A percentile compares a stretch with the other conserved stretches of the same genome.
These are phyloP conservation scores for Suillus clintonianus DNA, from an alignment of 768 basidiomycete species.

Conservation along the genomic window DNA sequence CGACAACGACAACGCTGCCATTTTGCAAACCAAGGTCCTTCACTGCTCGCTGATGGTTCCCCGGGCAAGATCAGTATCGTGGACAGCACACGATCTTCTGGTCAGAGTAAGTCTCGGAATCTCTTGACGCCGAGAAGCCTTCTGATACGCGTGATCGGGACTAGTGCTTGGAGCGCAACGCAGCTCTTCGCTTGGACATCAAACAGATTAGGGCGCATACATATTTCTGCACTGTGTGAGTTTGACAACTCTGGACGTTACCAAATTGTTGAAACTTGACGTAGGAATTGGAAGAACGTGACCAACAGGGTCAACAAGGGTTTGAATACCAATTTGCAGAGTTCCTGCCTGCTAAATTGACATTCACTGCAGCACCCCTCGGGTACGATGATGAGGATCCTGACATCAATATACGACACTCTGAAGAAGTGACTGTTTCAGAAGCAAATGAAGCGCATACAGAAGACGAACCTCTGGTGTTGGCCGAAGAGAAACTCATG, in stretches of 20 bases:
- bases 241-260: neutral
- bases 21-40: slow-evolving; percentile 37
- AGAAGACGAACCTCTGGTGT: neutral
- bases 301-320: neutral
- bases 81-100: slow-evolving; percentile 45
- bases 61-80: slow-evolving; percentile 23
- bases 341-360: neutral
- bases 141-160: neutral
- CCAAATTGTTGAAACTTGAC: neutral
- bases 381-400: slow-evolving; percentile 12
- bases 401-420: slow-evolving; percentile 5
- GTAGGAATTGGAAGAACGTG: slow-evolving; percentile 46
- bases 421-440: slow-evolving; percentile 1
- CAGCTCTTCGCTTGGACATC: slow-evolving; percentile 45
- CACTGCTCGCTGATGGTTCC: slow-evolving; percentile 30
- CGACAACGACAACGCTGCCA: slow-evolving; percentile 20
- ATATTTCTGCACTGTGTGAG: slow-evolving; percentile 54
- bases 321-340: neutral
- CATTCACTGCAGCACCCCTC: neutral
- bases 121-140: neutral
- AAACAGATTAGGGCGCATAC: slow-evolving; percentile 45
- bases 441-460: neutral
- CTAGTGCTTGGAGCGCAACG: slow-evolving; percentile 63
- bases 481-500: neutral
- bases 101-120: slow-evolving; percentile 36